Evolutionary conservation across 192 early-diverging fungal genomes (phyloP), one percentile per base, ranked within the genome.

Genomic region (Bifiguratus adelaidae): DNA sequence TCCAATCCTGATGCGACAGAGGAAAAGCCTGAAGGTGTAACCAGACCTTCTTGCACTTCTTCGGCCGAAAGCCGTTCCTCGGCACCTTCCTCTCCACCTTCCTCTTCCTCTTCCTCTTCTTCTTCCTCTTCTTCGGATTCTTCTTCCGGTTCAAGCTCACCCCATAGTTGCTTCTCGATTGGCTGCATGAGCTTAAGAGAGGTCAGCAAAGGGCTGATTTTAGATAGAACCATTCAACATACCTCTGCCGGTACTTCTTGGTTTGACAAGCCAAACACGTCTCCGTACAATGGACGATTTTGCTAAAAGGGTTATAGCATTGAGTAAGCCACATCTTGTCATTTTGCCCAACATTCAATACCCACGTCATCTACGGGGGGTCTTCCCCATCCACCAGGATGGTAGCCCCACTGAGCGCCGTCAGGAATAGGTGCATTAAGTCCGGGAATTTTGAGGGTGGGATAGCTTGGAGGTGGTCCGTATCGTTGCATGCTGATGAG

Each of bases 341-440:
- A 40, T 40, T 40, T 40, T 15, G 7, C 18, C 37, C 32, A 34
- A 34, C 18, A n/a, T n/a, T 21, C 37, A 45, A 21, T 27, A 35
- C 32, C 42, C 55, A 61, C 55, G 37, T 89, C 82, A 52, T 90
- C 85, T 2, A 90, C 82, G 7, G 88, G 88, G 27, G 88, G 83
- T 52, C 77, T 75, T 8, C 88, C 88, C 88, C 88, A 91, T 38
- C 91, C 93, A 44, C 95, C 95, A 3, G 94, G 92, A 52, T 96
- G 94, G 56, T 84, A 99, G 15, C 95, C 95, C 95, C 93, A 99
- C 53, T 93, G 88, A n/a, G 91, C 94, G 6, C 92, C 95, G 25
- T 80, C 73, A 4, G 95, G 95, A 54, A 99, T 97, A 3, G 95
- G 95, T 8, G 91, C 86, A 52, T 95, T 99, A 23, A 99, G 65